Percentiles rank a stretch among this genome's conserved stretches.
Conservation (phyloP, 176 grass and related monocot genomes). For the Thinopyrum elongatum region DNA sequence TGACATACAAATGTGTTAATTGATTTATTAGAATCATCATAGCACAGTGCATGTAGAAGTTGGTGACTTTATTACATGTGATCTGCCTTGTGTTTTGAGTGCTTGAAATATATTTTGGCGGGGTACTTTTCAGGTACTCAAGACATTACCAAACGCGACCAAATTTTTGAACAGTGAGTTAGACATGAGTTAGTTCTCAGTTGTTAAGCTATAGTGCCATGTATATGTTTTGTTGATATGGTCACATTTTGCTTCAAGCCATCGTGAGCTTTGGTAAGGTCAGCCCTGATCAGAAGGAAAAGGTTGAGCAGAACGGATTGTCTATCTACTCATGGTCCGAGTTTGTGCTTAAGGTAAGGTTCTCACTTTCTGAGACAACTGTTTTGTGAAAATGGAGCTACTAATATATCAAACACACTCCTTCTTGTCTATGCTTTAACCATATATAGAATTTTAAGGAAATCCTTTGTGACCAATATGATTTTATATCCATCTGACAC, state of each 20-base stretch:
- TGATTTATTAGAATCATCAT: constrained; percentile 20
- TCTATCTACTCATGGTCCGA: constrained; percentile 86
- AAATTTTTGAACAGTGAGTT: constrained; percentile 77
- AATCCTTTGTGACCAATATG: constrained; percentile 20
- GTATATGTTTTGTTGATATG: constrained; percentile 26
- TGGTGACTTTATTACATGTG: neutral
- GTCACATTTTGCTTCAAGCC: constrained; percentile 47
- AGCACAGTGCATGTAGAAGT: neutral
- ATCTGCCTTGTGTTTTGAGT: neutral
- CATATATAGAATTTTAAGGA: neutral
- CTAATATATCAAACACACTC: neutral
- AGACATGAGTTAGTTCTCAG: neutral
- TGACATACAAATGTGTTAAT: neutral
- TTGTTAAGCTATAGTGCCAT: constrained; percentile 5
- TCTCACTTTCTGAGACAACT: neutral
- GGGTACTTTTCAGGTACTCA: constrained; percentile 68
- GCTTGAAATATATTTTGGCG: neutral
- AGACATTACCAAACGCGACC: constrained; percentile 62
- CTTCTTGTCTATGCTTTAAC: neutral
- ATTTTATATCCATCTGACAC: constrained; percentile 6
- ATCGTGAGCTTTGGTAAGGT: constrained; percentile 94
- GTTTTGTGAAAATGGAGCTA: neutral
- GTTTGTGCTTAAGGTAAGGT: constrained; percentile 69
- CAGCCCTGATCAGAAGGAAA: constrained; percentile 64
- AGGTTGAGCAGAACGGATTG: constrained; percentile 64